These are phyloP conservation scores for Gentiana macrophylla DNA, from an alignment of 257 asterid species.

Conservation along the genomic window DNA sequence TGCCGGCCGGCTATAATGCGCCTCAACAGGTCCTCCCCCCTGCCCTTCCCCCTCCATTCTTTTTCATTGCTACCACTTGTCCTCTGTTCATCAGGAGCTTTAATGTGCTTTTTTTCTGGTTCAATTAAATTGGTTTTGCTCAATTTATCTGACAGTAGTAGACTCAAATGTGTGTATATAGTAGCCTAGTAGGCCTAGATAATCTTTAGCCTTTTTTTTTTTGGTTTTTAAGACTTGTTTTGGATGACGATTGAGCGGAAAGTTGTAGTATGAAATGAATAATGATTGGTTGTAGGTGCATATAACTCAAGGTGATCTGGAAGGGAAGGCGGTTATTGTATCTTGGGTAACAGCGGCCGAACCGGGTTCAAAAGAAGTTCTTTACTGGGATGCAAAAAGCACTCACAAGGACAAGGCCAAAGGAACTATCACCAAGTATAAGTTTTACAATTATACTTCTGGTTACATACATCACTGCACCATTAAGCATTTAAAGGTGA, in stretches of 20 bases:
- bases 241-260: constrained; percentile 5
- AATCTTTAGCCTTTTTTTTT: not conserved
- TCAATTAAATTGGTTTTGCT: not conserved
- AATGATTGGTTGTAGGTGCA: constrained; percentile 42
- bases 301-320: constrained; percentile 84
- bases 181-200: not conserved
- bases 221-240: not conserved
- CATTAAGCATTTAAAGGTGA: constrained; percentile 44
- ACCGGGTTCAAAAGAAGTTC: constrained; percentile 48
- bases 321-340: constrained; percentile 74
- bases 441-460: constrained; percentile 59
- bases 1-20: constrained; percentile 81
- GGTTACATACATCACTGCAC: constrained; percentile 76
- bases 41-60: not conserved
- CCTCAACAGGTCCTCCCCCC: constrained; percentile 66
- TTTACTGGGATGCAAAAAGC: constrained; percentile 51
- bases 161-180: too few relatives aligned
- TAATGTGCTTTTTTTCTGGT: not conserved
- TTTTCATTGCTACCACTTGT: too few relatives aligned
- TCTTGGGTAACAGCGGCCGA: constrained; percentile 84
- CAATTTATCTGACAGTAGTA: not conserved
- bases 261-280: not conserved
- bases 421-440: constrained; percentile 40
- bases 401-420: constrained; percentile 23
- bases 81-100: not conserved